These are phyloP conservation scores for Syzygium syzygioides DNA, from an alignment of 441 rosid species.

Conservation along the genomic window DNA sequence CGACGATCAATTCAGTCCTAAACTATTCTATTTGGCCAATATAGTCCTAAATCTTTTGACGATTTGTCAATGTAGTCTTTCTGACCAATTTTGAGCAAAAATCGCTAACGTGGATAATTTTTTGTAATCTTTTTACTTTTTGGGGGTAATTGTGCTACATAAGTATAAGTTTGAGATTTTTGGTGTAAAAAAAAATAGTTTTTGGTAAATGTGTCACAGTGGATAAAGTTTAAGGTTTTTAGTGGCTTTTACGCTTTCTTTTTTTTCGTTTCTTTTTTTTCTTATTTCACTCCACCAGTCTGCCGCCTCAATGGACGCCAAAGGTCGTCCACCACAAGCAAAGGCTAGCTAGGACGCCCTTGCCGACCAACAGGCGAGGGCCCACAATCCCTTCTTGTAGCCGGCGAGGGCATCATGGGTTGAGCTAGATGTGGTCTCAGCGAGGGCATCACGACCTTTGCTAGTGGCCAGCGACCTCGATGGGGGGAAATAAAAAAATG, in stretches of 20 bases:
- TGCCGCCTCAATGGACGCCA: neutral
- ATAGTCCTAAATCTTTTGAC: neutral
- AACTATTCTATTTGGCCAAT: neutral
- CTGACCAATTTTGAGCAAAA: neutral
- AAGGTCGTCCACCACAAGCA: neutral
- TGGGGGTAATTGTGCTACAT: no score
- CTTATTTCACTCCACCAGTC: neutral
- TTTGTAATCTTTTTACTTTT: neutral
- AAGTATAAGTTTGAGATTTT: no score
- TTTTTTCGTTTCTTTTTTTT: neutral
- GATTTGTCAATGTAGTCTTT: neutral
- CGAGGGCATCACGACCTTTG: neutral
- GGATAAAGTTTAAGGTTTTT: no score
- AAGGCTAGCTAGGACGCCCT: no score
- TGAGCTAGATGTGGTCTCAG: rapidly evolving
- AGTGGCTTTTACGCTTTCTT: rapidly evolving
- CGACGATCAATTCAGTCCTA: rapidly evolving
- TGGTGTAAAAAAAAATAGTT: no score
- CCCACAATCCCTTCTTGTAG: neutral
- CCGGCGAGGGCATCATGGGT: neutral
- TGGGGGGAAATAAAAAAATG: neutral
- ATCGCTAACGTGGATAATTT: neutral
- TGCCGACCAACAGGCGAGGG: neutral
- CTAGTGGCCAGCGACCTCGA: neutral
- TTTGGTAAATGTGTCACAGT: no score